phyloP scores from a whole-genome alignment of 2,329 filamentous ascomycete genomes.

The Ploettnerulaceae sp. region DNA sequence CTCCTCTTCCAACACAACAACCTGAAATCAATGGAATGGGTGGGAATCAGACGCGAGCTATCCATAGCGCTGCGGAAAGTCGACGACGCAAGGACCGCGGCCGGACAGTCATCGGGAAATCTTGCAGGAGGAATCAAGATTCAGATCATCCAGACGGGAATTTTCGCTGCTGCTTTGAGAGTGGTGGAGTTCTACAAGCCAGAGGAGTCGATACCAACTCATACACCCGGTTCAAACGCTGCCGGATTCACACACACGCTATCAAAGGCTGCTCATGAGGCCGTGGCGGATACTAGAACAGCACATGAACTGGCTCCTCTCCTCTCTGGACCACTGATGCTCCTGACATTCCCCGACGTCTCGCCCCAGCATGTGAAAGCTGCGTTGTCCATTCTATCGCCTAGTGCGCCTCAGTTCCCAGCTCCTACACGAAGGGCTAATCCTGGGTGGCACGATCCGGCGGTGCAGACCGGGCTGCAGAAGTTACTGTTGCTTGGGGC shows the following conservation, averaged over 20 bases:
- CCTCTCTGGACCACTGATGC: slow-evolving; percentile 73
- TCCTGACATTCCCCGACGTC: slow-evolving; percentile 75
- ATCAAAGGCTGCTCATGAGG: slow-evolving; percentile 39
- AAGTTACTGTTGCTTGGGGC: slow-evolving; percentile 87
- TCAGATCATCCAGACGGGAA: slow-evolving; percentile 81
- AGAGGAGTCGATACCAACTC: too few relatives aligned
- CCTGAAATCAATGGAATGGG: slow-evolving; percentile 63
- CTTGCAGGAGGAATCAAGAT: slow-evolving; percentile 64
- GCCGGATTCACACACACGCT: slow-evolving; percentile 51
- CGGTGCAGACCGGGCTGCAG: slow-evolving; percentile 74
- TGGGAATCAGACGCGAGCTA: slow-evolving; percentile 60
- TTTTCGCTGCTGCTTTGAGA: slow-evolving; percentile 79
- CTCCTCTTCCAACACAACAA: slow-evolving; percentile 74
- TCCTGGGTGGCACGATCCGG: slow-evolving; percentile 75
- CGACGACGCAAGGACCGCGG: slow-evolving; percentile 49
- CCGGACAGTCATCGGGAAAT: slow-evolving; percentile 39
- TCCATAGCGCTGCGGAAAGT: slow-evolving; percentile 54
- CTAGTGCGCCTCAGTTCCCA: slow-evolving; percentile 67
- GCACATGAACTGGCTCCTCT: slow-evolving; percentile 66
- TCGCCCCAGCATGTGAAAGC: slow-evolving; percentile 80
- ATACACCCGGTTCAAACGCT: slow-evolving; percentile 3
- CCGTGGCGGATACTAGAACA: slow-evolving; percentile 41
- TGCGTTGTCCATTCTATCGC: slow-evolving; percentile 72
- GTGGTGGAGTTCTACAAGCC: slow-evolving; percentile 79
- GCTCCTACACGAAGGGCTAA: slow-evolving; percentile 70